Evolutionary conservation across 371 early-diverging fungal species (phyloP).

Genomic region (Entomophthora muscae): DNA sequence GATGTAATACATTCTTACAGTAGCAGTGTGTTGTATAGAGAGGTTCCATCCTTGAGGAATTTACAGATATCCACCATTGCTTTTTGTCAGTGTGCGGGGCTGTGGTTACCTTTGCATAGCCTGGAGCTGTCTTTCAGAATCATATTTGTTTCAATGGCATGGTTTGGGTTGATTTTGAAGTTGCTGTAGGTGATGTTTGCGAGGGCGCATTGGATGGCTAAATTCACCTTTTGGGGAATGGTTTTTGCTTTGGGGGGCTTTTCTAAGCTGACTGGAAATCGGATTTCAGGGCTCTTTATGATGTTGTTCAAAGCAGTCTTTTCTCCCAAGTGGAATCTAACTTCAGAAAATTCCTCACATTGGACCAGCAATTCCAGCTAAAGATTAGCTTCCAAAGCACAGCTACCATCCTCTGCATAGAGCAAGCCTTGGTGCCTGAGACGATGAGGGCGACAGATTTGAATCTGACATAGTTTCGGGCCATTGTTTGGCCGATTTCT

Average conservation of each 20-base stretch:
- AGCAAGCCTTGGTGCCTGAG: slow-evolving; percentile 9
- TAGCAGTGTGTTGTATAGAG: slow-evolving; percentile 1
- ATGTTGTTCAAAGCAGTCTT: slow-evolving; percentile 22
- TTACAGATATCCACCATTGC: neutral
- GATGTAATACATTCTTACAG: no score
- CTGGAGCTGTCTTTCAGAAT: neutral
- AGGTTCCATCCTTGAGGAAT: neutral
- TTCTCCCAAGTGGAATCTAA: slow-evolving; percentile 24
- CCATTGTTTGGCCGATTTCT: slow-evolving; percentile 30
- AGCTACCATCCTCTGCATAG: slow-evolving; percentile 20
- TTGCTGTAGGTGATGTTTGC: neutral
- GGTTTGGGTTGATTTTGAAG: slow-evolving; percentile 2
- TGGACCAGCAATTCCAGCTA: slow-evolving; percentile 22
- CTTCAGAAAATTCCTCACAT: slow-evolving; percentile 23
- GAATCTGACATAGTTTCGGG: slow-evolving; percentile 24
- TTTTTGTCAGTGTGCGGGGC: neutral
- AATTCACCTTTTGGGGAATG: slow-evolving; percentile 2
- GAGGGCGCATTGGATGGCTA: neutral
- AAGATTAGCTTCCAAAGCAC: neutral
- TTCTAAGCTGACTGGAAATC: neutral
- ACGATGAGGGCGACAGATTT: slow-evolving; percentile 21
- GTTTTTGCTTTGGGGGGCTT: slow-evolving; percentile 5
- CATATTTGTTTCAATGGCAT: neutral
- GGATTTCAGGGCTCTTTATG: slow-evolving; percentile 14
- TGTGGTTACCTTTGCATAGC: slow-evolving; percentile 1